A percentile compares a stretch with the other conserved stretches of the same genome.
phyloP scores from a whole-genome alignment of 306 rosid species.

The Begonia fuchsioides region DNA sequence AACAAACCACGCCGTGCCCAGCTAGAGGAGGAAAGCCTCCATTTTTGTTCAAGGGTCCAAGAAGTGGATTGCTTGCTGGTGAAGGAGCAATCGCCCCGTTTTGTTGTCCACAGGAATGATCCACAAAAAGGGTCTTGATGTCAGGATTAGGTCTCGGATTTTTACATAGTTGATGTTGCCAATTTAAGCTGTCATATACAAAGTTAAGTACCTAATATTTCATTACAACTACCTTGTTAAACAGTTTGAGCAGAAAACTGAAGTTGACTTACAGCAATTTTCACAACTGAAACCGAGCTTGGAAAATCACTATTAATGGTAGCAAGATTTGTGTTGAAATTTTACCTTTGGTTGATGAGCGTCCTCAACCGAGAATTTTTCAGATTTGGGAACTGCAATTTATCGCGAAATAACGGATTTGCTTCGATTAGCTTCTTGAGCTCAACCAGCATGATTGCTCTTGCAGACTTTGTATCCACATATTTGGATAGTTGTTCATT shows the following conservation, averaged over 20 bases:
- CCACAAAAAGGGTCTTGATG: conserved; percentile 95
- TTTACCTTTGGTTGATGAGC: conserved; percentile 86
- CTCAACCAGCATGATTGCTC: conserved; percentile 95
- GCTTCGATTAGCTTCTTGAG: conserved; percentile 96
- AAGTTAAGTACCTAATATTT: background rate
- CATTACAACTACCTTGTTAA: too few relatives aligned
- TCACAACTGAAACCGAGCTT: too few relatives aligned
- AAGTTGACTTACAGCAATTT: too few relatives aligned
- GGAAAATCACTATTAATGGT: too few relatives aligned
- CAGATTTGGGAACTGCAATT: conserved; percentile 88
- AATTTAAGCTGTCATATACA: conserved; percentile 65
- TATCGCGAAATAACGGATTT: conserved; percentile 89
- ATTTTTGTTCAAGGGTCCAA: conserved; percentile 80
- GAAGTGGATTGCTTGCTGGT: conserved; percentile 70
- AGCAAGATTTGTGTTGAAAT: too few relatives aligned
- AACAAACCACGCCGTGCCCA: conserved; percentile 75
- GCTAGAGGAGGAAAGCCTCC: conserved; percentile 94
- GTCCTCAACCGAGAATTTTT: conserved; percentile 89
- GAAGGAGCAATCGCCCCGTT: conserved; percentile 92
- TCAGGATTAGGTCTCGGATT: conserved; percentile 97
- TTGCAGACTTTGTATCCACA: conserved; percentile 90
- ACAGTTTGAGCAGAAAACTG: too few relatives aligned
- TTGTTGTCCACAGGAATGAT: conserved; percentile 95
- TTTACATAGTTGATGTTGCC: conserved; percentile 98
- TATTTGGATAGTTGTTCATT: conserved; percentile 93